These are phyloP conservation scores for Eimeria praecox DNA, from an alignment of 169 alveolate species.

Conservation along the genomic window DNA sequence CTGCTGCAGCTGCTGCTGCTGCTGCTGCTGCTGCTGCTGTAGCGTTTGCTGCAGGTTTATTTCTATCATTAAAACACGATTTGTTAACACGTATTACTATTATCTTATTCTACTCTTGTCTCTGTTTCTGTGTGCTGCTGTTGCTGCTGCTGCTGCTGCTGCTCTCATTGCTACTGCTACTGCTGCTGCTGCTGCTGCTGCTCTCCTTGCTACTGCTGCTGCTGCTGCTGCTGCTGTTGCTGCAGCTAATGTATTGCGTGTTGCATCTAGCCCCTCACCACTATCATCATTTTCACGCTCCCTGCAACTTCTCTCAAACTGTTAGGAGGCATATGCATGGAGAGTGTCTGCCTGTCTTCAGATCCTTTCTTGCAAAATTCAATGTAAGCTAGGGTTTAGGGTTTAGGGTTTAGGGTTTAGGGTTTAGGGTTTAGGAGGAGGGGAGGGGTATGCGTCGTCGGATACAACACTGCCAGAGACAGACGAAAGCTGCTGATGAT, in stretches of 20 bases:
- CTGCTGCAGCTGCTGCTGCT: neutral
- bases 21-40: neutral
- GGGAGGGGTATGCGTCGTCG: no score
- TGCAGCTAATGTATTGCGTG: slow-evolving; percentile 80
- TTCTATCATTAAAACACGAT: no score
- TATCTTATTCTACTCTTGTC: no score
- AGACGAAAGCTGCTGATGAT: no score
- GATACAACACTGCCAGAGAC: no score
- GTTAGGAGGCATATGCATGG: slow-evolving; percentile 93
- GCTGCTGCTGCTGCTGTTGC: slow-evolving; percentile 25
- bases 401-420: slow-evolving; percentile 29
- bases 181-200: neutral
- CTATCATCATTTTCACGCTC: slow-evolving; percentile 95
- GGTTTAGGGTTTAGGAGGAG: slow-evolving; percentile 31
- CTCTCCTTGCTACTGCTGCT: slow-evolving; percentile 28
- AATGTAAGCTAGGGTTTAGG: slow-evolving; percentile 80
- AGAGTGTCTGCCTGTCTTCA: slow-evolving; percentile 87
- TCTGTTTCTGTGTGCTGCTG: no score
- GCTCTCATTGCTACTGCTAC: no score
- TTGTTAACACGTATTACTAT: no score
- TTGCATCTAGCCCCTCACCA: slow-evolving; percentile 94
- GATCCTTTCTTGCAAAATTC: slow-evolving; percentile 83
- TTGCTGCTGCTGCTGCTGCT: neutral
- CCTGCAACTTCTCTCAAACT: slow-evolving; percentile 87
- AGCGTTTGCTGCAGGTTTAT: neutral